A percentile compares a stretch with the other conserved stretches of the same genome.
These are phyloP conservation scores for Verticillium longisporum DNA, from an alignment of 2,329 filamentous ascomycete species.

Conservation along the genomic window DNA sequence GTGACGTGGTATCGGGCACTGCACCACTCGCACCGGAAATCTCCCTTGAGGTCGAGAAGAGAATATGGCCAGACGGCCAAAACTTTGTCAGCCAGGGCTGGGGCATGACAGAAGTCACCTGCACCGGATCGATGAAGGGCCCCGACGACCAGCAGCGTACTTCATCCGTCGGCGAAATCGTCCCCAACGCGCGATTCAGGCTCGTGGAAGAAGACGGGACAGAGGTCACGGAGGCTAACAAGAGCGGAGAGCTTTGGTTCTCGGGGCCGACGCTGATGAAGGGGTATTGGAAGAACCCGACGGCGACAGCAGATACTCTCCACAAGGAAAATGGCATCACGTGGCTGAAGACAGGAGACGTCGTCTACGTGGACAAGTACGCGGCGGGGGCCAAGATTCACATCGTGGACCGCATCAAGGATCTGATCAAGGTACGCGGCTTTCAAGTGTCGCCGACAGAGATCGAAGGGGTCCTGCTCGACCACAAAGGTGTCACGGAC, in stretches of 20 bases:
- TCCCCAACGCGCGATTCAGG: neutral
- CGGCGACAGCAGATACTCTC: constrained; percentile 56
- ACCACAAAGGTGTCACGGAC: neutral
- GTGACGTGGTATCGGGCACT: neutral
- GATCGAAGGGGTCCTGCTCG: neutral
- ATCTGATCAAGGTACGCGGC: constrained; percentile 14
- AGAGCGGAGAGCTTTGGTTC: constrained; percentile 1
- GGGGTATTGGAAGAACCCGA: constrained; percentile 28
- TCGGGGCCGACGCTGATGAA: neutral
- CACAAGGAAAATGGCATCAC: constrained; percentile 28
- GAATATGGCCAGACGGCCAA: neutral
- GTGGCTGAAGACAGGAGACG: constrained; percentile 72
- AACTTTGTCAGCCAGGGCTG: neutral
- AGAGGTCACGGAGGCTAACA: neutral
- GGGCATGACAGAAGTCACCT: neutral
- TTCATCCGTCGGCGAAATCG: neutral
- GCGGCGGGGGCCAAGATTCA: constrained; percentile 41
- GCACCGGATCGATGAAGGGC: neutral
- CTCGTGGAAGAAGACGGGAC: neutral
- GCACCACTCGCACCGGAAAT: neutral
- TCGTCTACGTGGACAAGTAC: constrained; percentile 48
- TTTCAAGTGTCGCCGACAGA: neutral
- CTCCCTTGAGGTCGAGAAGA: neutral
- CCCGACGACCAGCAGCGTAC: neutral
- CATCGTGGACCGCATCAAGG: constrained; percentile 60